Evolutionary conservation across 805 yeast species (phyloP).

Genomic region (Saccharomycopsis guyanensis): DNA sequence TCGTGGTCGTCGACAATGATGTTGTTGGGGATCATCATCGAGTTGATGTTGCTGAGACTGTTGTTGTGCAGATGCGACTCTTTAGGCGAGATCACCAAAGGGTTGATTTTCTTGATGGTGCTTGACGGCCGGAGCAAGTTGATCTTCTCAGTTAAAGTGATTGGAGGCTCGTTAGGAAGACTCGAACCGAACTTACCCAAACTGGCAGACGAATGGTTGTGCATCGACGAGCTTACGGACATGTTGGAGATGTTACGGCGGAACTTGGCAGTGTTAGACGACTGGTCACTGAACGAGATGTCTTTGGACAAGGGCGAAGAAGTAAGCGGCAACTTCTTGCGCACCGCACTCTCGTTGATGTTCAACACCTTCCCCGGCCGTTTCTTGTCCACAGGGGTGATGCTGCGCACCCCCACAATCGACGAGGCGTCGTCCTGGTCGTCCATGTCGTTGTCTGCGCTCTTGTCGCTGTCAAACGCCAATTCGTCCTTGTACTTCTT

Average conservation of each 20-base stretch:
- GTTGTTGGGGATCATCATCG: conserved; percentile 10
- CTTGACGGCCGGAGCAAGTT: conserved; percentile 15
- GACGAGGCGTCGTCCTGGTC: neutral
- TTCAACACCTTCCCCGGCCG: neutral
- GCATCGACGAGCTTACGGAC: neutral
- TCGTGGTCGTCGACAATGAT: conserved; percentile 15
- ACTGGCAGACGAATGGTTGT: neutral
- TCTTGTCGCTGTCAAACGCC: conserved; percentile 2
- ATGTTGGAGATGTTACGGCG: neutral
- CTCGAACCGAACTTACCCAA: neutral
- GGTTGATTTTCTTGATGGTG: conserved; percentile 3
- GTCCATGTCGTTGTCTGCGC: neutral
- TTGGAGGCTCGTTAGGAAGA: conserved; percentile 20
- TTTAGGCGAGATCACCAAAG: neutral
- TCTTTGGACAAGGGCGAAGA: neutral
- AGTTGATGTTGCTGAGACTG: conserved; percentile 17
- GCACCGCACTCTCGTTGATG: neutral
- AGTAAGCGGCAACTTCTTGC: neutral
- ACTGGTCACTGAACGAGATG: neutral
- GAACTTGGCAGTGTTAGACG: neutral
- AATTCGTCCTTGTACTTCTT: neutral
- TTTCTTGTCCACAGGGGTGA: neutral
- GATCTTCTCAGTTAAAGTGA: conserved; percentile 19
- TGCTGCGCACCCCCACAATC: neutral
- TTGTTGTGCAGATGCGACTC: conserved; percentile 9